Evolutionary conservation across 2,329 filamentous ascomycete genomes (phyloP).

Genomic region (Chalara sp.): DNA sequence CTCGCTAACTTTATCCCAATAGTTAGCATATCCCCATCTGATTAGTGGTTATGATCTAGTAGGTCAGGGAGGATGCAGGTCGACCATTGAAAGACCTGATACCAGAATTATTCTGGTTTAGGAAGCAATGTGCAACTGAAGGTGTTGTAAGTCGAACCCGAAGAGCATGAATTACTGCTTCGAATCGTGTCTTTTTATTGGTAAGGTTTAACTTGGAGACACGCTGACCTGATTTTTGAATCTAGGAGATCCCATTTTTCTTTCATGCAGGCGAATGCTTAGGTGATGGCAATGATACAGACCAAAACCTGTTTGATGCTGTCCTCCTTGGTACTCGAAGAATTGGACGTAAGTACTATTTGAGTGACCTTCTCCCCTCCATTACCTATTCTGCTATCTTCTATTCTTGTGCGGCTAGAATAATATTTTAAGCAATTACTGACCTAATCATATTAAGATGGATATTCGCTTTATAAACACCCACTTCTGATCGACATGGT

Average conservation of each 20-base stretch:
- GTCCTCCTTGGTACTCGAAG: slow-evolving; percentile 75
- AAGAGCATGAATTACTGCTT: no score
- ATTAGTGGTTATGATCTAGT: slow-evolving; percentile 84
- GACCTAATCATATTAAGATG: neutral
- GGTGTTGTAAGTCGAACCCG: slow-evolving; percentile 39
- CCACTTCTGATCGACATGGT: slow-evolving; percentile 79
- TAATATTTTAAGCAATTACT: neutral
- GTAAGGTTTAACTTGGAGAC: no score
- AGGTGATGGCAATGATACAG: slow-evolving; percentile 65
- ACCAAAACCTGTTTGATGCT: slow-evolving; percentile 78
- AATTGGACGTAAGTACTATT: slow-evolving; percentile 51
- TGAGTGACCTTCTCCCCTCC: slow-evolving; percentile 38
- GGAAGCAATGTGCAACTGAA: slow-evolving; percentile 67
- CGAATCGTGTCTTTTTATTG: no score
- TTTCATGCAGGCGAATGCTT: slow-evolving; percentile 88
- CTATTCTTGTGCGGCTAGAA: neutral
- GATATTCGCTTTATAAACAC: slow-evolving; percentile 78
- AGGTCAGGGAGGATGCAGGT: slow-evolving; percentile 72
- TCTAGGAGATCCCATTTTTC: slow-evolving; percentile 70
- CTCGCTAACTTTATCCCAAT: neutral
- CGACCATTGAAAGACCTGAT: slow-evolving; percentile 67
- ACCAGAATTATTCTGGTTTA: slow-evolving; percentile 85
- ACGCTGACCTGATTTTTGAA: no score
- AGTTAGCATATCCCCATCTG: slow-evolving; percentile 58
- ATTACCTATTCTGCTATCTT: no score